Conservation (phyloP, 306 rosid species). For the Gastrolobium villosum region DNA sequence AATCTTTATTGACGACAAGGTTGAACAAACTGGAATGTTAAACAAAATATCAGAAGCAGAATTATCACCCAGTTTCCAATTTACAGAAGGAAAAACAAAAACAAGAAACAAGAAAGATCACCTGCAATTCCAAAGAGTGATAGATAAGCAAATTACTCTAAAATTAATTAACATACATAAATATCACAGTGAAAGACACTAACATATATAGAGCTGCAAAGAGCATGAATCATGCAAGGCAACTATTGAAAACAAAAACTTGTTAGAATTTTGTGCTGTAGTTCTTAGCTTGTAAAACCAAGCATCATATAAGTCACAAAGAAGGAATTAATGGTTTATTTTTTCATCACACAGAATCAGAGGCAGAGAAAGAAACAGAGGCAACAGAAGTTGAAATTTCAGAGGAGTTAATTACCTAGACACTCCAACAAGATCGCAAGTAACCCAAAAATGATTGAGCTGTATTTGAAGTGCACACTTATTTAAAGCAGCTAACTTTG, state of each 20-base stretch:
- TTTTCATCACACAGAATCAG: not conserved
- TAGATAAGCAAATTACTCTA: not conserved
- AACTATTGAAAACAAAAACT: not conserved
- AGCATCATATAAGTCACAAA: not conserved
- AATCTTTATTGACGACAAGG: not conserved
- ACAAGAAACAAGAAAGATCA: not conserved
- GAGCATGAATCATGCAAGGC: not conserved
- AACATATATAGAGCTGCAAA: not conserved
- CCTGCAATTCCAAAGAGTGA: not conserved
- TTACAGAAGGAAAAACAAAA: not conserved
- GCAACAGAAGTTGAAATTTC: not conserved
- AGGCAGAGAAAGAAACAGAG: conserved; percentile 21
- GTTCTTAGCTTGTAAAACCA: conserved; percentile 8
- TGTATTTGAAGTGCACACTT: not conserved
- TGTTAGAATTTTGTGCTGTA: not conserved
- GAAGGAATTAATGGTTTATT: not conserved
- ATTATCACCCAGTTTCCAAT: not conserved
- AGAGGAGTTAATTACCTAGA: conserved; percentile 24
- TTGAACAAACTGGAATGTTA: not conserved
- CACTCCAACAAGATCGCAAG: conserved; percentile 18
- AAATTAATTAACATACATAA: not conserved
- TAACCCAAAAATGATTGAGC: not conserved
- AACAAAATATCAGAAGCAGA: not conserved
- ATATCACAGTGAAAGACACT: not conserved
- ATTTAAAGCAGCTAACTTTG: not conserved